These are phyloP conservation scores for Cryphonectria carpinicola DNA, from an alignment of 2,329 filamentous ascomycete genomes.

Conservation along the genomic window DNA sequence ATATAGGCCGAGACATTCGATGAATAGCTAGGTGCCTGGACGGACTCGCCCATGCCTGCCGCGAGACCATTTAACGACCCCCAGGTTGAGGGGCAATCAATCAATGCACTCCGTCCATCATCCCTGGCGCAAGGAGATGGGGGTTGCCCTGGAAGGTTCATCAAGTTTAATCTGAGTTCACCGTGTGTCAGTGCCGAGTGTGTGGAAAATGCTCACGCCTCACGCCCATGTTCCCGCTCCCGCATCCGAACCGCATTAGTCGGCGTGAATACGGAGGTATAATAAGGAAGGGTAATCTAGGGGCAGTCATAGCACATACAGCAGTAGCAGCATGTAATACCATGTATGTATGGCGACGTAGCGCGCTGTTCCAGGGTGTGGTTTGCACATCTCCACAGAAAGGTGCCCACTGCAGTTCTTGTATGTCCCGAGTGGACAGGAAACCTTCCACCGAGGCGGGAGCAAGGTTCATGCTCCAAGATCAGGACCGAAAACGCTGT, in stretches of 20 bases:
- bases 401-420: not conserved
- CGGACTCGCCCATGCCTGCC: too few relatives aligned
- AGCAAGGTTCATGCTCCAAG: not conserved
- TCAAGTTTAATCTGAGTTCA: not conserved
- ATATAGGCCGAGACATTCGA: not conserved
- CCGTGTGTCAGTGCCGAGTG: not conserved
- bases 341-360: not conserved
- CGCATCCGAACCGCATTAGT: constrained; percentile 1
- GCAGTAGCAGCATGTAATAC: not conserved
- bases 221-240: not conserved
- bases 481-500: not conserved
- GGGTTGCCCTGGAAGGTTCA: not conserved
- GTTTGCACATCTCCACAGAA: not conserved
- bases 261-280: not conserved
- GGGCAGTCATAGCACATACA: not conserved
- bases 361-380: not conserved
- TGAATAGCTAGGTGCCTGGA: too few relatives aligned
- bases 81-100: not conserved
- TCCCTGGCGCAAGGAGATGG: not conserved
- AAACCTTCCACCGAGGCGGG: not conserved
- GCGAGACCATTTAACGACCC: too few relatives aligned
- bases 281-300: not conserved
- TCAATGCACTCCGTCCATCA: not conserved
- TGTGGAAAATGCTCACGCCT: not conserved
- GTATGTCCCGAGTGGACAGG: not conserved